phyloP scores from a whole-genome alignment of 163 green algal species.

The Chlamydomonas reinhardtii region DNA sequence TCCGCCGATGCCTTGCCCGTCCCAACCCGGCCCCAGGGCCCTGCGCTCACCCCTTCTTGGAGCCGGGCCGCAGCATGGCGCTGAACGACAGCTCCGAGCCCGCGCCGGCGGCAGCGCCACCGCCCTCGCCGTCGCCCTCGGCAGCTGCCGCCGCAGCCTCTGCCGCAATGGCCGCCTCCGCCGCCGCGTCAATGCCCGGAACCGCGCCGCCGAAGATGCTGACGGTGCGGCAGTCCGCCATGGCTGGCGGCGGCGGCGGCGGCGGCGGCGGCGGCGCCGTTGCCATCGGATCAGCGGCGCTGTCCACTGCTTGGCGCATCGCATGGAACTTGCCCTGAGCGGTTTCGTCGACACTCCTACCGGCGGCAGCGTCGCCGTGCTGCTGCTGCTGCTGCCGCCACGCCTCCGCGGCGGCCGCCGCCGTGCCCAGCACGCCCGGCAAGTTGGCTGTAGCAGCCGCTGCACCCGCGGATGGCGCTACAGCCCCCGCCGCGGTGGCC shows the following conservation, averaged over 20 bases:
- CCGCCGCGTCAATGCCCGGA: neutral
- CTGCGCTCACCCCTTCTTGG: too few relatives aligned
- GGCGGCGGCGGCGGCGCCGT: neutral
- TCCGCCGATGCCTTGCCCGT: too few relatives aligned
- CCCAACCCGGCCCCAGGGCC: too few relatives aligned
- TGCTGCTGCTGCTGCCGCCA: neutral
- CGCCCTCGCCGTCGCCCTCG: neutral
- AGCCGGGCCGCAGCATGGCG: neutral
- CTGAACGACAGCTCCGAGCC: slow-evolving; percentile 23
- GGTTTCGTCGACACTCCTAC: too few relatives aligned
- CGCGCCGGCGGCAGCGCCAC: neutral
- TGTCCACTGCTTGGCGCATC: neutral
- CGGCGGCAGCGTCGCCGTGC: neutral
- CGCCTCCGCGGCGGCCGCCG: neutral
- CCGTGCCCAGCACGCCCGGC: too few relatives aligned
- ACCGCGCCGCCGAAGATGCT: neutral
- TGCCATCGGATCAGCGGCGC: neutral
- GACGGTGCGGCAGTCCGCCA: neutral
- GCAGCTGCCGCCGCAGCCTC: too few relatives aligned
- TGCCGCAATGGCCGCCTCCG: neutral
- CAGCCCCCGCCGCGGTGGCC: too few relatives aligned
- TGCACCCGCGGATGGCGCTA: too few relatives aligned
- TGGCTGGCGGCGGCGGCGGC: neutral
- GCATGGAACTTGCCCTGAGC: neutral
- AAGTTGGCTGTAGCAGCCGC: too few relatives aligned